A percentile compares a stretch with the other conserved stretches of the same genome.
Conservation (phyloP, 768 basidiomycete genomes). For the Collybiopsis luxurians region DNA sequence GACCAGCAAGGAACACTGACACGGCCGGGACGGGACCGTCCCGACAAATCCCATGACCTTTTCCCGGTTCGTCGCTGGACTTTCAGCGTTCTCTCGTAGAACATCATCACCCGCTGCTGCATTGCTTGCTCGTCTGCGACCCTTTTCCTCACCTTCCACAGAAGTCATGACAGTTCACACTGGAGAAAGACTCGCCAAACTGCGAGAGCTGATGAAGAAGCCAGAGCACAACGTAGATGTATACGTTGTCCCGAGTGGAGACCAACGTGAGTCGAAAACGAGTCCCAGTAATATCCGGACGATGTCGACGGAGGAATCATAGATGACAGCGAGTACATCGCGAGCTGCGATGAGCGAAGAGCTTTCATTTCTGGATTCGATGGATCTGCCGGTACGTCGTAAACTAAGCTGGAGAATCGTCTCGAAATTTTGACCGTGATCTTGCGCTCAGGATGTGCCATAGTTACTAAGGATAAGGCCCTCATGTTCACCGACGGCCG, state of each 20-base stretch:
- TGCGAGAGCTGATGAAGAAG: conserved; percentile 70
- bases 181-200: conserved; percentile 52
- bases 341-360: conserved; percentile 78
- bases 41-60: too few relatives aligned
- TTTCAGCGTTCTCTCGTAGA: too few relatives aligned
- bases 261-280: conserved; percentile 67
- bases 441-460: conserved; percentile 59
- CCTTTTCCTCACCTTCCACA: background rate
- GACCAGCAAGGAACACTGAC: too few relatives aligned
- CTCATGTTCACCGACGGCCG: conserved; percentile 93
- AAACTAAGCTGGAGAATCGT: background rate
- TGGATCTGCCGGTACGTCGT: conserved; percentile 81
- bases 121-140: background rate
- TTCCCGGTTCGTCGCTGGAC: too few relatives aligned
- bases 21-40: too few relatives aligned
- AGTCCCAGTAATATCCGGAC: background rate
- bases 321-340: conserved; percentile 91
- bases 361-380: conserved; percentile 92
- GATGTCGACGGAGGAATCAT: background rate
- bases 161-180: conserved; percentile 56
- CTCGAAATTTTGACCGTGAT: background rate
- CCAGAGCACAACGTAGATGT: conserved; percentile 52
- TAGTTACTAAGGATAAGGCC: conserved; percentile 70
- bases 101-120: too few relatives aligned
- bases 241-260: conserved; percentile 86